Conservation (phyloP, 164 flowering plant species). For the Stephania japonica region DNA sequence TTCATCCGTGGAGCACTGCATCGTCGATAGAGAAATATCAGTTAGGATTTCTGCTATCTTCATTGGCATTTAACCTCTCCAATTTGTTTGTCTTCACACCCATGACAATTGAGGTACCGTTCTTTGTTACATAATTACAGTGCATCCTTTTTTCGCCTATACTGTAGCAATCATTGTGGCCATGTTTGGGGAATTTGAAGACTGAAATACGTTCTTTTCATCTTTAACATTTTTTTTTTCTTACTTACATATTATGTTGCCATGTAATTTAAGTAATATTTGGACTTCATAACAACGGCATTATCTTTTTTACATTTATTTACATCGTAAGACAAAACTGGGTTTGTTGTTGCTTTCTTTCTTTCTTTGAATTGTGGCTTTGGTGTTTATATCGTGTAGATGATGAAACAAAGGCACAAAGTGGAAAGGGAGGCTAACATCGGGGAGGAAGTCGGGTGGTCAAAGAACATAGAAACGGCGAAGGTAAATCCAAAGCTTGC, state of each 20-base stretch:
- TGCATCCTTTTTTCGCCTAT: neutral
- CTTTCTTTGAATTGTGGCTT: neutral
- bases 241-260: neutral
- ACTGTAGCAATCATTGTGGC: neutral
- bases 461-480: slow-evolving; percentile 77
- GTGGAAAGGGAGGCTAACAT: slow-evolving; percentile 82
- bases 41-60: slow-evolving; percentile 73
- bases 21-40: slow-evolving; percentile 68
- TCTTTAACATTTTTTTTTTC: no score
- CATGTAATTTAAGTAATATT: neutral
- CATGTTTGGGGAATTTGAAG: neutral
- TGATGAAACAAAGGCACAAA: slow-evolving; percentile 98
- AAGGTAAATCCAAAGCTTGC: slow-evolving; percentile 80
- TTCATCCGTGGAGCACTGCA: slow-evolving; percentile 83
- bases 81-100: slow-evolving; percentile 85
- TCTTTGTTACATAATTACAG: neutral
- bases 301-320: neutral
- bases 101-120: slow-evolving; percentile 58
- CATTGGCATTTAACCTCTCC: slow-evolving; percentile 70
- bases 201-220: neutral
- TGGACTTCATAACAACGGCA: neutral
- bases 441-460: slow-evolving; percentile 92
- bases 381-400: slow-evolving; percentile 33
- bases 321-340: neutral
- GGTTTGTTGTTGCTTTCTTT: neutral